These are phyloP conservation scores for Rutstroemia sp. DNA, from an alignment of 2,329 filamentous ascomycete species.

Conservation along the genomic window DNA sequence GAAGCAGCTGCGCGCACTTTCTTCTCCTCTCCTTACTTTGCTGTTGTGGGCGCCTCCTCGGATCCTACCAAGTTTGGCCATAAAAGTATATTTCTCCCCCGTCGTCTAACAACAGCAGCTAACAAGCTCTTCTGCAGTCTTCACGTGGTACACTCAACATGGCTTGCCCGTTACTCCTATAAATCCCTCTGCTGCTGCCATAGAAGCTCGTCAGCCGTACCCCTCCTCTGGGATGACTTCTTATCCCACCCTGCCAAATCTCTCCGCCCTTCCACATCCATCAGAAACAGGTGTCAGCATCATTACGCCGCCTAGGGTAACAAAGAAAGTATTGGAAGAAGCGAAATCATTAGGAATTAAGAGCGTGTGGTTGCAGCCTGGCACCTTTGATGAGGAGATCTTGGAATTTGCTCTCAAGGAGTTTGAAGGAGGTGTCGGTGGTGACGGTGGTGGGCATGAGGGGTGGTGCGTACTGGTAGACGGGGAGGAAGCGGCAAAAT, in stretches of 20 bases:
- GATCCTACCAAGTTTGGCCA: slow-evolving; percentile 83
- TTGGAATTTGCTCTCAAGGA: slow-evolving; percentile 60
- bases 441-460: slow-evolving; percentile 51
- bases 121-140: slow-evolving; percentile 47
- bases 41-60: slow-evolving; percentile 83
- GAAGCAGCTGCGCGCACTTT: slow-evolving; percentile 69
- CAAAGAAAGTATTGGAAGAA: slow-evolving; percentile 66
- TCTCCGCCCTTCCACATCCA: slow-evolving; percentile 59
- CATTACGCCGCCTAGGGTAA: slow-evolving; percentile 78
- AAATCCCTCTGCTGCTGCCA: slow-evolving; percentile 63
- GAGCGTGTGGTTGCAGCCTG: slow-evolving; percentile 85
- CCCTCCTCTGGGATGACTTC: slow-evolving; percentile 19
- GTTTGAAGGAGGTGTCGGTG: slow-evolving; percentile 67
- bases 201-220: slow-evolving; percentile 46
- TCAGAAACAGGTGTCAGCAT: slow-evolving; percentile 70
- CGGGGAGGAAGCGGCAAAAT: slow-evolving; percentile 58
- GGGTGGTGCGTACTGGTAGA: slow-evolving; percentile 88
- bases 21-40: slow-evolving; percentile 73
- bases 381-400: slow-evolving; percentile 73
- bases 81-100: slow-evolving; percentile 51
- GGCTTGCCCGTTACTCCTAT: slow-evolving; percentile 72
- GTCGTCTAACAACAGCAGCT: neutral
- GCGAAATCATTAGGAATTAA: slow-evolving; percentile 67
- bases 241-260: slow-evolving; percentile 42
- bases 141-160: slow-evolving; percentile 80